These are phyloP conservation scores for Paratinospora sagittata DNA, from an alignment of 164 flowering plant genomes.

Conservation along the genomic window DNA sequence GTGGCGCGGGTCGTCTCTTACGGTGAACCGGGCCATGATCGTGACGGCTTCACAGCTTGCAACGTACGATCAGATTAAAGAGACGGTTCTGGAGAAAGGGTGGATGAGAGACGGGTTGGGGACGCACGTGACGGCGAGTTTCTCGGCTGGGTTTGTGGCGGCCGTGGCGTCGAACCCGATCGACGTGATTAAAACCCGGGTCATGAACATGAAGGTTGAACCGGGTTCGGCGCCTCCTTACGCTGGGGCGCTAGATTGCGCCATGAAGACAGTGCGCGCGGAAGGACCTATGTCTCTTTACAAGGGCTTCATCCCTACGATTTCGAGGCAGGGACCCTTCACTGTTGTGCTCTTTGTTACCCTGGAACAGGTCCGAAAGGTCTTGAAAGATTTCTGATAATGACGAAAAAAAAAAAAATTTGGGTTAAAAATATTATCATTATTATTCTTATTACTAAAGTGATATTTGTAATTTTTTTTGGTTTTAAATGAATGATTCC, in stretches of 20 bases:
- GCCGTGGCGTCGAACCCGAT: slow-evolving; percentile 80
- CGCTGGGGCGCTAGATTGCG: slow-evolving; percentile 75
- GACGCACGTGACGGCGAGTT: slow-evolving; percentile 82
- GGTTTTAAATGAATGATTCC: neutral
- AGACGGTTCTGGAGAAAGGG: slow-evolving; percentile 46
- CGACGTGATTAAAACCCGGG: slow-evolving; percentile 84
- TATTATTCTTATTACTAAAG: too few relatives aligned
- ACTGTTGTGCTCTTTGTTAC: slow-evolving; percentile 86
- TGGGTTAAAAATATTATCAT: too few relatives aligned
- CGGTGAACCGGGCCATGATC: slow-evolving; percentile 88
- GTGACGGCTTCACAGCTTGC: slow-evolving; percentile 94
- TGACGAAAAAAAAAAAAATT: slow-evolving; percentile 25
- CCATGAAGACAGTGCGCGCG: slow-evolving; percentile 56
- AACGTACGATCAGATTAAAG: slow-evolving; percentile 83
- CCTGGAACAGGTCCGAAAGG: slow-evolving; percentile 75
- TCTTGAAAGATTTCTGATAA: slow-evolving; percentile 60
- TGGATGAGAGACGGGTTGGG: slow-evolving; percentile 70
- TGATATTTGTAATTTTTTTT: too few relatives aligned
- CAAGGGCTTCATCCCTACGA: slow-evolving; percentile 84
- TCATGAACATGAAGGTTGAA: slow-evolving; percentile 91
- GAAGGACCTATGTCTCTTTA: slow-evolving; percentile 86
- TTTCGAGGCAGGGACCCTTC: slow-evolving; percentile 86
- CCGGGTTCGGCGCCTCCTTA: slow-evolving; percentile 59
- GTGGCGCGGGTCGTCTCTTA: slow-evolving; percentile 87
- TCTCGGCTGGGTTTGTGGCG: slow-evolving; percentile 86